Conservation (phyloP, 805 yeast species). For the Ogataea angusta region DNA sequence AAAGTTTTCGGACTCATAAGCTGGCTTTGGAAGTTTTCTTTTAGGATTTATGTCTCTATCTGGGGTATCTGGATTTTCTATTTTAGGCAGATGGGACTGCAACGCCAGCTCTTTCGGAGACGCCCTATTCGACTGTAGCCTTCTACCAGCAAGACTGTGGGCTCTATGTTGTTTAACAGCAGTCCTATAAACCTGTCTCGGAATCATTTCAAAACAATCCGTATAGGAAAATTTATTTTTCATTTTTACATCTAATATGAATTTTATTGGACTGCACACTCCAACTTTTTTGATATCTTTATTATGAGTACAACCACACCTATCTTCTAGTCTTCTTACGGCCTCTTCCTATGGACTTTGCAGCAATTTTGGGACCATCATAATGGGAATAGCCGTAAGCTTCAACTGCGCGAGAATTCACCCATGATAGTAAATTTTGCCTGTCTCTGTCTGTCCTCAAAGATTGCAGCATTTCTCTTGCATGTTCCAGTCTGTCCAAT, state of each 20-base stretch:
- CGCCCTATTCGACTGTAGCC: slow-evolving; percentile 11
- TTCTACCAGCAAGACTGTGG: not conserved
- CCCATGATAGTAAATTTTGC: slow-evolving; percentile 56
- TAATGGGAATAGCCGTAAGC: slow-evolving; percentile 49
- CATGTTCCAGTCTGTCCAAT: slow-evolving; percentile 22
- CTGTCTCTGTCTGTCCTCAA: slow-evolving; percentile 40
- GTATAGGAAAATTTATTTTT: slow-evolving; percentile 7
- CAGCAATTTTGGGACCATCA: slow-evolving; percentile 41
- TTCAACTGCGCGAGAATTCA: slow-evolving; percentile 55
- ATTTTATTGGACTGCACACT: slow-evolving; percentile 12
- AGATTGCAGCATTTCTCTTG: slow-evolving; percentile 30
- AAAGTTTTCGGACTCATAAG: slow-evolving; percentile 29
- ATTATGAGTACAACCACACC: slow-evolving; percentile 9
- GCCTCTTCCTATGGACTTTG: slow-evolving; percentile 16
- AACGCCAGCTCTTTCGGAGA: slow-evolving; percentile 32
- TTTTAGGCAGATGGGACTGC: slow-evolving; percentile 33
- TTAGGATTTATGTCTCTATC: slow-evolving; percentile 35
- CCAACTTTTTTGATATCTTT: not conserved
- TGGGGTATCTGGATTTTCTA: slow-evolving; percentile 34
- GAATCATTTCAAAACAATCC: slow-evolving; percentile 4
- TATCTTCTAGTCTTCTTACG: slow-evolving; percentile 19
- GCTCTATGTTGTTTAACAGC: not conserved
- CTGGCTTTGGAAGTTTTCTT: slow-evolving; percentile 29
- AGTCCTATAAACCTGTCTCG: slow-evolving; percentile 7
- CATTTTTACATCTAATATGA: slow-evolving; percentile 5